Base-by-base conservation (phyloP, 129 eudicot genomes). In the Lactuca sativa region DNA sequence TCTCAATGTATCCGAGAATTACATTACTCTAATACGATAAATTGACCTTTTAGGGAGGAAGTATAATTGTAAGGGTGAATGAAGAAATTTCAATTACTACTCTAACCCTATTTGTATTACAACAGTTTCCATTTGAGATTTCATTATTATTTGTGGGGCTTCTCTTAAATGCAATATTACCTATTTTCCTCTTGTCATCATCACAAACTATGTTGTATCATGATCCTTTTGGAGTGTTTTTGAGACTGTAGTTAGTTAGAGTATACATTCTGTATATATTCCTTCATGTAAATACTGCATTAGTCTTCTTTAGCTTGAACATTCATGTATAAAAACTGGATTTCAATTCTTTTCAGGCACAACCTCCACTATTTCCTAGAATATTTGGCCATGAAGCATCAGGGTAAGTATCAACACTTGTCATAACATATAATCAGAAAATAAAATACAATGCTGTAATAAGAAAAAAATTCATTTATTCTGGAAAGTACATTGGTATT, bases 351-450 rank as follows among this genome's bases (percentile, higher is more conserved):
- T 38, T 83, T 75, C 95, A 89, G 97, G 90, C 96, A 56, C 86
- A 69, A 12, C 82, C 86, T 69, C 74, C 75, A 25, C 31, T 85
- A 55, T 90, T 79, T 84, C 99, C 99, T 67, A 88, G 99, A 62
- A 89, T 93, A 44, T 93, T 93, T 71, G 99, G 99, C 66, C 99
- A 93, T 70, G 99, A 90, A 83, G 97, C 99, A 80, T 85, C 99
- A 16, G 97, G 99, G 99, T 93, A 17, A 67, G 18, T 73, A 48
- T 58, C 44, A 12, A 66, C 57, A 51, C 75, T 55, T 61, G n/a
- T 53, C 17, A 40, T 25, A 38, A 3, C 10, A 11, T n/a, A 36
- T 15, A 18, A 59, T 4, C 12, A 49, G 9, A 5, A 10, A n/a
- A 30, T 18, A 4, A 0, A 48, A 49, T 10, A 25, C 2, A 30